phyloP scores from a whole-genome alignment of 805 yeast species.

The Pichia insulana region DNA sequence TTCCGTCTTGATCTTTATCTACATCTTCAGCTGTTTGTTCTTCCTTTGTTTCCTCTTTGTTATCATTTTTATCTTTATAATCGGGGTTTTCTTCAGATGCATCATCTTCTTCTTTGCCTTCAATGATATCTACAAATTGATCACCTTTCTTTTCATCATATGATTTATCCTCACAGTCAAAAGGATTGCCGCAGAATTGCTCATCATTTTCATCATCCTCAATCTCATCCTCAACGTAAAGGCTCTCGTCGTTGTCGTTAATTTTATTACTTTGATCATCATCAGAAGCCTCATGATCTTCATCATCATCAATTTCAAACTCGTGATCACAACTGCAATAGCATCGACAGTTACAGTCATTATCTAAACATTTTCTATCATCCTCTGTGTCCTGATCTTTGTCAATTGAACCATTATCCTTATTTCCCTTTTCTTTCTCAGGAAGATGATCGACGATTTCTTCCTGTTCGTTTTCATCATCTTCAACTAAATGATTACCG shows the following conservation, averaged over 20 bases:
- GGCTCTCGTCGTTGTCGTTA: background rate
- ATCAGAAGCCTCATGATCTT: background rate
- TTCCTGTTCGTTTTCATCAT: background rate
- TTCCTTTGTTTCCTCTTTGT: background rate
- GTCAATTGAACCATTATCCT: too few relatives aligned
- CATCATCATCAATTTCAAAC: constrained; percentile 1
- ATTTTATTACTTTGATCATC: background rate
- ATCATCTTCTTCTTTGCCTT: too few relatives aligned
- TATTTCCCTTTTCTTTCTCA: too few relatives aligned
- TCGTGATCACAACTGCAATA: background rate
- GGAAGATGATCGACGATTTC: too few relatives aligned
- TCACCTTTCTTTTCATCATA: too few relatives aligned
- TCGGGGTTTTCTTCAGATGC: too few relatives aligned
- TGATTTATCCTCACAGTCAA: too few relatives aligned
- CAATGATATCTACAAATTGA: too few relatives aligned
- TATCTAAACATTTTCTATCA: too few relatives aligned
- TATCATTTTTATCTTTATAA: background rate
- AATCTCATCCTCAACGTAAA: background rate
- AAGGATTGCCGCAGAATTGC: too few relatives aligned
- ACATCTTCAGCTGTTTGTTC: background rate
- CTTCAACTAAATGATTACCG: too few relatives aligned
- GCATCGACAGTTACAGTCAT: background rate
- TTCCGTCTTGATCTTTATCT: background rate
- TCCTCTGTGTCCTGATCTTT: background rate
- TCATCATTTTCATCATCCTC: background rate